A percentile compares a stretch with the other conserved stretches of the same genome.
Evolutionary conservation across 345 rosid species (phyloP).

Genomic region (Cardiospermum halicacabum): DNA sequence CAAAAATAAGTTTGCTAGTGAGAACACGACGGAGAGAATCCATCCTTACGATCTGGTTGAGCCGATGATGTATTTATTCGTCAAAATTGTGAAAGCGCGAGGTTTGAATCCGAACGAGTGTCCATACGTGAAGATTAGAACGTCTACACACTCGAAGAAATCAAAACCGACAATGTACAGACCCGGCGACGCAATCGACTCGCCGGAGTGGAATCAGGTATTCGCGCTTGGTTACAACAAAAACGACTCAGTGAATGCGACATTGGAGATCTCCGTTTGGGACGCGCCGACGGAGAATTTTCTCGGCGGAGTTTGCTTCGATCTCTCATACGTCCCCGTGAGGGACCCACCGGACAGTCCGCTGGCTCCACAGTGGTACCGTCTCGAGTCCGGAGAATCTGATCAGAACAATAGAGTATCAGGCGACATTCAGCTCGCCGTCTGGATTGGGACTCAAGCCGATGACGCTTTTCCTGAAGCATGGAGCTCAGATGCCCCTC

Average conservation of each 20-base stretch:
- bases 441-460: constrained; percentile 93
- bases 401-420: constrained; percentile 44
- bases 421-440: constrained; percentile 90
- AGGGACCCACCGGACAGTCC: constrained; percentile 92
- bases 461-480: constrained; percentile 97
- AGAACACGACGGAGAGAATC: constrained; percentile 35
- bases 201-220: constrained; percentile 86
- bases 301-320: constrained; percentile 86
- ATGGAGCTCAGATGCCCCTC: constrained; percentile 81
- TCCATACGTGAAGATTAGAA: constrained; percentile 63
- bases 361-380: constrained; percentile 88
- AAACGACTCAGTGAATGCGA: constrained; percentile 43
- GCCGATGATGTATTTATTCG: constrained; percentile 84
- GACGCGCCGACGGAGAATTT: constrained; percentile 64
- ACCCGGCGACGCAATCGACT: constrained; percentile 54
- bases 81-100: constrained; percentile 74
- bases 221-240: constrained; percentile 59
- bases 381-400: constrained; percentile 52
- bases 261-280: constrained; percentile 86
- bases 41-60: constrained; percentile 79
- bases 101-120: constrained; percentile 51
- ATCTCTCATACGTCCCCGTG: constrained; percentile 78
- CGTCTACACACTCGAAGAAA: constrained; percentile 36
- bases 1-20: constrained; percentile 26
- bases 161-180: constrained; percentile 58